phyloP scores from a whole-genome alignment of 192 early-diverging fungal species.

The Hyaloraphidium curvatum region DNA sequence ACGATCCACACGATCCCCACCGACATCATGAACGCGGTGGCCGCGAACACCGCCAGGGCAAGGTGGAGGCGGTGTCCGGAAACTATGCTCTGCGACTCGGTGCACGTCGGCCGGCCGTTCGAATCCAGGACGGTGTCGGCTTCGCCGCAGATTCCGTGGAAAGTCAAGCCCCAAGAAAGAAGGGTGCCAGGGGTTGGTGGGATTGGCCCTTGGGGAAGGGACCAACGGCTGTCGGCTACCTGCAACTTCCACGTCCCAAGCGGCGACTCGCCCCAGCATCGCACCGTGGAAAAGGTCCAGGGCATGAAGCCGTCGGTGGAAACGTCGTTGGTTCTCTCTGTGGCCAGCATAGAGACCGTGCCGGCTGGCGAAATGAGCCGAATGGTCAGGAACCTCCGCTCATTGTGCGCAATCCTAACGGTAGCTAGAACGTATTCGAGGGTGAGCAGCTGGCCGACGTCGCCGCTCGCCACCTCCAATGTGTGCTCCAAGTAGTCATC shows the following conservation, averaged over 20 bases:
- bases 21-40: too few relatives aligned
- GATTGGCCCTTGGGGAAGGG: too few relatives aligned
- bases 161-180: too few relatives aligned
- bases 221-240: conserved; percentile 13
- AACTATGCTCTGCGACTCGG: too few relatives aligned
- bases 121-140: too few relatives aligned
- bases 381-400: conserved; percentile 17
- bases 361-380: conserved; percentile 15
- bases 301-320: conserved; percentile 20
- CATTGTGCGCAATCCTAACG: conserved; percentile 59
- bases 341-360: conserved; percentile 23
- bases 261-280: conserved; percentile 25
- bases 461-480: conserved; percentile 23
- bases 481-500: conserved; percentile 5
- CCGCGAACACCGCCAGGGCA: too few relatives aligned
- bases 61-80: too few relatives aligned
- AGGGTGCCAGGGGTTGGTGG: too few relatives aligned
- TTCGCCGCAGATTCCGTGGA: too few relatives aligned
- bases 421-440: conserved; percentile 79
- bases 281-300: conserved; percentile 36
- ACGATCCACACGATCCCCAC: too few relatives aligned
- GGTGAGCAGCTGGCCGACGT: conserved; percentile 21
- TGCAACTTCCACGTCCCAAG: conserved; percentile 21
- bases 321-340: conserved; percentile 17
- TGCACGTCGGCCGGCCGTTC: too few relatives aligned